phyloP scores from a whole-genome alignment of 345 rosid genomes.

The Hibiscus syriacus region DNA sequence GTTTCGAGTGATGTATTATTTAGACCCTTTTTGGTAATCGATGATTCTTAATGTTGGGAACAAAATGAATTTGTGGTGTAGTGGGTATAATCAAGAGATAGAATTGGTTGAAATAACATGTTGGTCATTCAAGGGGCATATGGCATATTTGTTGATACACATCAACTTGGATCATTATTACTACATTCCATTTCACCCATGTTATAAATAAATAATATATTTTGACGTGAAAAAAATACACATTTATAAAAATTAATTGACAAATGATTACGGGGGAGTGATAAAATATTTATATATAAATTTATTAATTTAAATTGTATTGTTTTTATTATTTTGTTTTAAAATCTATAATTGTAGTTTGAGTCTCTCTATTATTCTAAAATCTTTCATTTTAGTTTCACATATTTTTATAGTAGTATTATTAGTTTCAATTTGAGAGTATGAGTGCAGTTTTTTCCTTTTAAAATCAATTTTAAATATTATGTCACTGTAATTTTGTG shows the following conservation, averaged over 20 bases:
- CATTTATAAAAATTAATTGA: no score
- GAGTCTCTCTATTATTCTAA: neutral
- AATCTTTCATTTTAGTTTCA: no score
- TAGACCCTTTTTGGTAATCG: neutral
- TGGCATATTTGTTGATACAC: neutral
- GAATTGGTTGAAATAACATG: neutral
- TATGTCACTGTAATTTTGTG: no score
- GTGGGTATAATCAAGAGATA: neutral
- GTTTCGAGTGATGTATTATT: neutral
- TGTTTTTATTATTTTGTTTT: neutral
- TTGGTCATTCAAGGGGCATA: neutral
- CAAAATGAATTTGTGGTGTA: neutral
- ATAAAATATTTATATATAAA: no score
- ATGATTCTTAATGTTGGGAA: neutral
- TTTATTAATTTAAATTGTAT: neutral
- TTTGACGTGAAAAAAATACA: no score
- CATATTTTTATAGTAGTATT: no score
- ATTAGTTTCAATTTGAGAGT: no score
- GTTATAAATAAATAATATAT: no score
- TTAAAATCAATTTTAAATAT: no score
- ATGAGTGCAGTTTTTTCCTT: no score
- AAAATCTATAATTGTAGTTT: neutral
- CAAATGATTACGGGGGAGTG: no score
- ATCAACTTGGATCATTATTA: constrained; percentile 1
- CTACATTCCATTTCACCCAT: no score